These are phyloP conservation scores for Phaseolus lunatus DNA, from an alignment of 306 rosid species.

Conservation along the genomic window DNA sequence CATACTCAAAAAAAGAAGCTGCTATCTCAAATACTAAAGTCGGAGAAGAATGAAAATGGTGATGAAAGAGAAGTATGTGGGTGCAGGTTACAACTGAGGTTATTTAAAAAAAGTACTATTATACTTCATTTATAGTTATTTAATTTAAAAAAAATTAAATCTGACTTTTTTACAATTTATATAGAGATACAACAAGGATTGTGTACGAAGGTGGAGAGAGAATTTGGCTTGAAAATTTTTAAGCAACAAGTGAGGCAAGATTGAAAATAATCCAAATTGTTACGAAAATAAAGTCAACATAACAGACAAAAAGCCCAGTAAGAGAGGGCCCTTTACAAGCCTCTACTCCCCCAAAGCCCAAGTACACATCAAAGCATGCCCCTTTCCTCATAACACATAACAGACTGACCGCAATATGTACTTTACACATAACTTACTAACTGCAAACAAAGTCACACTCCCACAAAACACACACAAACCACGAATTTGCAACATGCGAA, in stretches of 20 bases:
- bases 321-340: slow-evolving; percentile 39
- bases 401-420: neutral
- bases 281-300: neutral
- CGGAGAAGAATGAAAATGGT: no score
- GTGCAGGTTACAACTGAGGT: no score
- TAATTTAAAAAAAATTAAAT: no score
- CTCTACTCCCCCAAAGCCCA: slow-evolving; percentile 31
- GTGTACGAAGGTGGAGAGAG: no score
- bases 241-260: neutral
- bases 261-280: neutral
- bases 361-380: slow-evolving; percentile 14
- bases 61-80: no score
- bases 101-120: no score
- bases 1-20: no score
- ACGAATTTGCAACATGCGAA: neutral
- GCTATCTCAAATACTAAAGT: no score
- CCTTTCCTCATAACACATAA: neutral
- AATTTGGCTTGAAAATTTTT: no score
- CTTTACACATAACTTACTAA: neutral
- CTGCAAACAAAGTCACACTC: slow-evolving; percentile 3
- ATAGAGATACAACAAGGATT: no score
- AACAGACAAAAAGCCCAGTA: neutral
- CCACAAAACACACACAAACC: neutral
- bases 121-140: no score
- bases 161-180: no score